Base-by-base conservation (phyloP, 2,329 filamentous ascomycete species). In the Diplodia scrobiculata region DNA sequence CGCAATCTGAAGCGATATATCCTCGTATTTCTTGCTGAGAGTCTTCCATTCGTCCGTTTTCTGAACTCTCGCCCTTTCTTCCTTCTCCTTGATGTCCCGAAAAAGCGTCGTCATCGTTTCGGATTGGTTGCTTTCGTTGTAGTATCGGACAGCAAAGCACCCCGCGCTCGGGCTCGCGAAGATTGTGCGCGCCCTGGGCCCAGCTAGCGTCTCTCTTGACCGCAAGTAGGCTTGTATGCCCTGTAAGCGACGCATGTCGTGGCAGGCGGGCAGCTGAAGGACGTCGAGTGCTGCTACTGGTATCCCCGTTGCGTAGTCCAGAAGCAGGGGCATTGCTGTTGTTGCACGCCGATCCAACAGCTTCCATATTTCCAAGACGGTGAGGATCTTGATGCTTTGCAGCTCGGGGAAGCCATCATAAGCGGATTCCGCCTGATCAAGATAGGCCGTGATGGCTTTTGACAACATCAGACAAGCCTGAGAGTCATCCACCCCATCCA, bases 281-380 rank as follows among this genome's bases (percentile, higher is more conserved):
- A 81, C 76, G 70, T 89, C 81, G 0, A 91, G 74, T 0, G 84
- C 71, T 4, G 81, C 76, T 0, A 82, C 74, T 0, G 73, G 68
- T 58, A 91, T 84, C 0, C 78, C 75, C 0, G 87, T 84, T 17
- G 83, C 78, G 63, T 83, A 87, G 0, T 84, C 74, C 0, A 55
- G 29, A 0, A 91, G 73, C 0, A 88, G 72, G 0, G 82, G 81
- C 54, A 79, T 85, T 0, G 68, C 67, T 0, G 52, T 10, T 0
- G 79, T 73, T 0, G 83, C 82, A 17, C 71, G 73, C 14, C 76
- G 69, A 68, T 91, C 88, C 72, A 89, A 80, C 1, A 72, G 70
- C 3, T 83, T 72, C 87, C 87, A 91, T 0, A 87, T 69, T 62
- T 86, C 82, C 71, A 89, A 81, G 0, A 86, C 51, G 7, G 76